Percentiles rank a stretch among this genome's conserved stretches.
phyloP scores from a whole-genome alignment of 192 early-diverging fungal genomes.

The Podila epigama region DNA sequence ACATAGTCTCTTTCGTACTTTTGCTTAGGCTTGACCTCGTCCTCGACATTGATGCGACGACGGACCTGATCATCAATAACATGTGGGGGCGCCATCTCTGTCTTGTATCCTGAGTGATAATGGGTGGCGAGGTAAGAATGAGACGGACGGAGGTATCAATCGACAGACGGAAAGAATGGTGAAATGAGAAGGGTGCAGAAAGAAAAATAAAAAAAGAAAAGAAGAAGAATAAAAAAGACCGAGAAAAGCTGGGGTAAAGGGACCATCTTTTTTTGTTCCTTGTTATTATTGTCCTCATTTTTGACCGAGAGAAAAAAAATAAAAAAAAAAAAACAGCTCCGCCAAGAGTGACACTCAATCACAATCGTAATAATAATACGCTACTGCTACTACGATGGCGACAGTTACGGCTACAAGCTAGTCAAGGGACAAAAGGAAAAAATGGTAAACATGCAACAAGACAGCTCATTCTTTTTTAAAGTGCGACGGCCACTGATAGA shows the following conservation, averaged over 20 bases:
- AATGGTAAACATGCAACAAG: too few relatives aligned
- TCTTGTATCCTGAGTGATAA: background rate
- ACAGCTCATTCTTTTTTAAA: background rate
- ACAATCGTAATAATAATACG: too few relatives aligned
- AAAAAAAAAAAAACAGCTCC: background rate
- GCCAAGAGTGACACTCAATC: too few relatives aligned
- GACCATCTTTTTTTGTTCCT: slow-evolving; percentile 1
- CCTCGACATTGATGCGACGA: slow-evolving; percentile 24
- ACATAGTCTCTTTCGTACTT: slow-evolving; percentile 54
- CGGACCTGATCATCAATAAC: slow-evolving; percentile 26
- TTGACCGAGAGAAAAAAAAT: too few relatives aligned
- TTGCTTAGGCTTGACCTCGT: slow-evolving; percentile 21
- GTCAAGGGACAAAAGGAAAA: background rate
- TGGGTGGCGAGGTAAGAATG: background rate
- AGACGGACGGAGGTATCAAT: background rate
- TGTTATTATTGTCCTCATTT: background rate
- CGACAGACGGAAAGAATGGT: background rate
- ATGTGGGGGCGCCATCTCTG: slow-evolving; percentile 30
- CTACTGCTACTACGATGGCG: too few relatives aligned
- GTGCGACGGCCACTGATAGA: background rate
- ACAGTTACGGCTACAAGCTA: background rate
- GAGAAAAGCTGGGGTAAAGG: background rate
- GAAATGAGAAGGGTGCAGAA: background rate
- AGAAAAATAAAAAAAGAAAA: background rate
- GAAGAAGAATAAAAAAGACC: background rate